Evolutionary conservation across 768 basidiomycete species (phyloP), one percentile per base, ranked within the genome.

Genomic region (Steccherinum ochraceum): DNA sequence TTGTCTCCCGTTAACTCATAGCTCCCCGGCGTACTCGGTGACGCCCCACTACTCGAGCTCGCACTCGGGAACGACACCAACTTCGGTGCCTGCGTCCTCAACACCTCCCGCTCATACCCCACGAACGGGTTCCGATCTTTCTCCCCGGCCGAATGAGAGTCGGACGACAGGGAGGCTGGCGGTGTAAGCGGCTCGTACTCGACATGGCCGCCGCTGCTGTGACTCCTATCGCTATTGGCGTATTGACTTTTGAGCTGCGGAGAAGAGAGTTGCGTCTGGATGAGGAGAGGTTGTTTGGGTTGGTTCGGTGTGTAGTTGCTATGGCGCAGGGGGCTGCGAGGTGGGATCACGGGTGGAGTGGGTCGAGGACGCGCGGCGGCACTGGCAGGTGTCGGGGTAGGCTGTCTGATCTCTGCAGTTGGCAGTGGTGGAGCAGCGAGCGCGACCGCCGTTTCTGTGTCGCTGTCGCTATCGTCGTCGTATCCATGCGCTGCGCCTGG

Each of bases 121-220:
- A 12, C 27, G 26, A 56, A 56, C 42, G 55, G 55, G 49, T 52
- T 46, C 26, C 47, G 25, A 43, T 46, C 49, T 51, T 53, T 53
- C 35, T 56, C 56, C 30, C 43, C 46, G 39, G 45, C 48, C 43
- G 56, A 57, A 12, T 30, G 43, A 3, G 53, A 19, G 54, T 66
- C 62, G n/a, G 70, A 70, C 27, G 72, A 69, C 41, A 64, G 60
- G 45, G 72, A 72, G 24, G 69, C 62, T 16, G 74, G 70, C 44
- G 75, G 73, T 51, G 76, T 72, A 21, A 69, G 61, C 27, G 71
- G 72, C 40, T 63, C 64, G 52, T 67, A 66, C 16, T 19, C 21
- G 35, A 39, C 11, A n/a, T n/a, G n/a, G n/a, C n/a, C n/a, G n/a
- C n/a, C n/a, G n/a, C n/a, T n/a, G n/a, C n/a, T n/a, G n/a, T n/a